Evolutionary conservation across 73 alveolate genomes (phyloP), one percentile per base, ranked within the genome.

Genomic region (Paramecium sonneborni): DNA sequence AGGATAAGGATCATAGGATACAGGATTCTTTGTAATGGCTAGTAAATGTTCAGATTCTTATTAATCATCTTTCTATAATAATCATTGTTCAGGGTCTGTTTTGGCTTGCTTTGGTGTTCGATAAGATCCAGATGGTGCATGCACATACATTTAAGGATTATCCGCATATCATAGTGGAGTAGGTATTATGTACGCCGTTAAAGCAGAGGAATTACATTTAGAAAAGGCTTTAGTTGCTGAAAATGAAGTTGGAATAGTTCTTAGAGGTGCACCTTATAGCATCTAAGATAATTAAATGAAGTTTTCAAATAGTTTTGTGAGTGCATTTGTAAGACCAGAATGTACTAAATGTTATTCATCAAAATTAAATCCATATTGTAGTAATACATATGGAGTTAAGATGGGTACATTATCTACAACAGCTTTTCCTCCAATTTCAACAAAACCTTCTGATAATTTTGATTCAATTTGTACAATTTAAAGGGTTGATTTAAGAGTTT

Each of bases 11-110:
- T 79, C 90, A 11, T 9, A 79, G 41, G 90, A 79, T 46, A 79
- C 90, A 11, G 90, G 90, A 41, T 43, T 79, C 55, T 79, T 79
- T 10, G 44, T 79, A 3, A 79, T 79, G 90, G 74, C 90, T n/a
- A 79, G 62, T 26, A 38, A 10, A 38, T 79, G 90, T 15, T 21
- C 70, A 23, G 41, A 43, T 23, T 41, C 90, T 3, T 38, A 39
- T 44, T 23, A 39, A 79, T 24, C 74, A 23, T 38, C 90, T 8
- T 79, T 79, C 28, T 26, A 38, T 41, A 24, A 79, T 12, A 79
- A 79, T 79, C 37, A 79, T 14, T 79, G 90, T 46, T 79, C 90
- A 24, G 72, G 55, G 10, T 10, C 76, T 1, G 76, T 46, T 6
- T 46, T 79, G 9, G 74, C 90, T 18, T 79, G 90, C 41, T 79